Base-by-base conservation (phyloP, 2,329 filamentous ascomycete species). In the Simplicillium sp. region DNA sequence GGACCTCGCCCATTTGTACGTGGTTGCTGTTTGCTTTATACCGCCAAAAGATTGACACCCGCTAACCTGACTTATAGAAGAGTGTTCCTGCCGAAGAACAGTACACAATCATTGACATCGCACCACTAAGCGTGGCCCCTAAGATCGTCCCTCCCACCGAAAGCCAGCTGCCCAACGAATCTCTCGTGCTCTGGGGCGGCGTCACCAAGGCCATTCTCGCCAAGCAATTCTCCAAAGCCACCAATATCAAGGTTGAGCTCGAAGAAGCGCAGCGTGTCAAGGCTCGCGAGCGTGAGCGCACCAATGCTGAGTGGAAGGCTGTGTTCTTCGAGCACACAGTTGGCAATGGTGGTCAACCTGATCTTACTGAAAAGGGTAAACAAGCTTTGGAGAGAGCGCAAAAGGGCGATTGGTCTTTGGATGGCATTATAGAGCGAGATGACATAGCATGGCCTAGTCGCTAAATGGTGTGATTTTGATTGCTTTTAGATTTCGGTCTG, bases 231-330 rank as follows among this genome's bases (percentile, higher is more conserved):
- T 75, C 75, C 34, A 80, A 84, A 48, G 92, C 92, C 7, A 98
- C 92, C 16, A 78, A 75, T 15, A 67, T 92, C 46, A 98, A 98
- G 68, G 79, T 87, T 45, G 87, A 94, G 53, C 77, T 98, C 11
- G 92, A 98, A 61, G 92, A 98, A 60, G 72, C 73, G 34, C 92
- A 98, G 65, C 75, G 92, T 28, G 77, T 85, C 53, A 90, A 87
- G 64, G 89, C 87, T 1, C 80, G 87, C 17, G 80, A 90, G 56
- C 74, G 92, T 34, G 84, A 90, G 56, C 72, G 73, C 35, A 73
- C 73, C 12, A 76, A 80, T 11, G 73, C 76, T 44, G 74, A 77
- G 29, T 98, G 86, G 80, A 71, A 81, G 49, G 92, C 92, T n/a
- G 73, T 87, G 34, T 98, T 94, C 65, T 98, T 98, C 63, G 80